Evolutionary conservation across 192 early-diverging fungal genomes (phyloP).

Genomic region (Obelidium mucronatum): DNA sequence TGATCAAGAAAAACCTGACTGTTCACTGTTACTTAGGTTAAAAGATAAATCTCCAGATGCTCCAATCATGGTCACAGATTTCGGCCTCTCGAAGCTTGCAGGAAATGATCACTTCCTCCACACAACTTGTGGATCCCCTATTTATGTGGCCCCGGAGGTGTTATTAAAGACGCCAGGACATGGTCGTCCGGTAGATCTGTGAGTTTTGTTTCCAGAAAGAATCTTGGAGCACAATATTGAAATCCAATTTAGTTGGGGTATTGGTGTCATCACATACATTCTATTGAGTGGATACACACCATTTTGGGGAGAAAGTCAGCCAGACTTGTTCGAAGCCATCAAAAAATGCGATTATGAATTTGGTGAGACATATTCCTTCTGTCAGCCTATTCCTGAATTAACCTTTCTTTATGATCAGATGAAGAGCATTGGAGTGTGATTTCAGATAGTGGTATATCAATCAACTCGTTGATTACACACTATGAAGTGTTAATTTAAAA

Average conservation of each 20-base stretch:
- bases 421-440: slow-evolving; percentile 56
- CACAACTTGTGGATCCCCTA: slow-evolving; percentile 69
- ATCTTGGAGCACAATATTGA: not conserved
- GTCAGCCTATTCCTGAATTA: not conserved
- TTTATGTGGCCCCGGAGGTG: slow-evolving; percentile 64
- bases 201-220: not conserved
- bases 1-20: not conserved
- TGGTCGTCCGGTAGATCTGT: slow-evolving; percentile 43
- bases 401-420: slow-evolving; percentile 14
- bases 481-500: not conserved
- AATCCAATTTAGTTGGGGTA: slow-evolving; percentile 56
- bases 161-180: slow-evolving; percentile 71
- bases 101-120: slow-evolving; percentile 63
- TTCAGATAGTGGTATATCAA: slow-evolving; percentile 38
- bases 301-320: slow-evolving; percentile 60
- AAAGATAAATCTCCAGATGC: slow-evolving; percentile 9
- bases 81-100: slow-evolving; percentile 75
- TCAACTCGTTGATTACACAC: not conserved
- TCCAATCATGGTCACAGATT: slow-evolving; percentile 63
- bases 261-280: slow-evolving; percentile 72
- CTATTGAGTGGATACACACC: slow-evolving; percentile 63
- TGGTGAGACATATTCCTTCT: slow-evolving; percentile 23
- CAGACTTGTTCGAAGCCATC: slow-evolving; percentile 70
- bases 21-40: not conserved
- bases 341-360: slow-evolving; percentile 71